Evolutionary conservation across 106 monocot species (phyloP), one percentile per base, ranked within the genome.

Genomic region (Allium fistulosum): DNA sequence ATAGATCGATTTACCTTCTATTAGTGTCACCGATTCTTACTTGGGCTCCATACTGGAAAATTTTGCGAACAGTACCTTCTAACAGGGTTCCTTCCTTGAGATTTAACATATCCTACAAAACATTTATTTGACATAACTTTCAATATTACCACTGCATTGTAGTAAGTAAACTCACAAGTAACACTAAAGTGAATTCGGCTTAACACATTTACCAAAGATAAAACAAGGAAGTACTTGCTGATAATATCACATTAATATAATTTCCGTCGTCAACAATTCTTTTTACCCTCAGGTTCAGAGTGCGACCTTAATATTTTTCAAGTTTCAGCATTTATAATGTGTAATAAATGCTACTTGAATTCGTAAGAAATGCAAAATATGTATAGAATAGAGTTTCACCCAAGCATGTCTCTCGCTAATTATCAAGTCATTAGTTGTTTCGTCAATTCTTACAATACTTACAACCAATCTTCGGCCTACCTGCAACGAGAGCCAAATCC

Each of bases 401-500:
- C 95, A 95, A 17, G 95, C 95, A 83, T 91, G 77, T 80, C 69
- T 88, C 81, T 95, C 95, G 53, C 95, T 95, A 49, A 95, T 86
- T 73, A 91, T 88, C 57, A 95, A 59, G 74, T 83, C 88, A 84
- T 88, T 83, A 46, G 79, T 84, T 10, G 59, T 80, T 75, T 95
- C 95, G 76, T 95, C 85, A 66, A 88, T 69, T 65, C 81, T 83
- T 57, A 60, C 80, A 67, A 95, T 91, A 59, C 75, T 79, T 10
- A 91, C 95, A 76, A 59, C 67, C 57, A 95, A 70, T 48, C 63
- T 69, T 16, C 85, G 74, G 63, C 91, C 88, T 59, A 95, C 88
- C 95, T 95, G 74, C 73, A 77, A 45, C 50, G 77, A 16, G 14
- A 76, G 74, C 13, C 78, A 73, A 18, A 26, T 65, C 47, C 58